These are phyloP conservation scores for Ostreobium quekettii DNA, from an alignment of 139 green algal species.

Conservation along the genomic window DNA sequence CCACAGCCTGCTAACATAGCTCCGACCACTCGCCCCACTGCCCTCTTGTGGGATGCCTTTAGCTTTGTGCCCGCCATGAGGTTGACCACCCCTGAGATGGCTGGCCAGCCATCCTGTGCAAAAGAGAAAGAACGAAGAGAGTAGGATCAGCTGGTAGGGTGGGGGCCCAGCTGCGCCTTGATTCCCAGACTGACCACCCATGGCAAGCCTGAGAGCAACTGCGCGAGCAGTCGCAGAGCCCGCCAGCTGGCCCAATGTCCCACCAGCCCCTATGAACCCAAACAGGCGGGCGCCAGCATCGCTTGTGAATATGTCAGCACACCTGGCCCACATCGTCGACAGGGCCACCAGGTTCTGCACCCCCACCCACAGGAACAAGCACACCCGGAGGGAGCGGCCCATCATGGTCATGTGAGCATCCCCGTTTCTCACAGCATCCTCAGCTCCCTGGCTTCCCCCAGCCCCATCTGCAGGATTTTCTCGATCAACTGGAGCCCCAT, in stretches of 20 bases:
- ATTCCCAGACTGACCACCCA: background rate
- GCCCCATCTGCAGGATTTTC: background rate
- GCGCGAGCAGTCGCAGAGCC: constrained; percentile 33
- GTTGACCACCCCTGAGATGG: background rate
- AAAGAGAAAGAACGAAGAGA: constrained; percentile 25
- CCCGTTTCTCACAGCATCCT: background rate
- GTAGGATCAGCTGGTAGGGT: constrained; percentile 26
- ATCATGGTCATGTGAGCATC: background rate
- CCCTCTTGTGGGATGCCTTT: background rate
- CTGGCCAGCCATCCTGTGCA: constrained; percentile 11
- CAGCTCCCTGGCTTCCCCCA: background rate
- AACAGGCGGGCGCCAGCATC: constrained; percentile 44
- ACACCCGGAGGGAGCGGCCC: constrained; percentile 24
- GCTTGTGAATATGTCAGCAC: constrained; percentile 54
- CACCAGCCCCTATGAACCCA: constrained; percentile 44
- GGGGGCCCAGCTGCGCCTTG: background rate
- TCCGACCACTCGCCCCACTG: background rate
- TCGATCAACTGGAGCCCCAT: no score
- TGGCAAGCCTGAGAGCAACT: background rate
- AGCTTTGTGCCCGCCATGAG: background rate
- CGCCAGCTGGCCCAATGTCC: constrained; percentile 50
- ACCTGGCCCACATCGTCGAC: constrained; percentile 57
- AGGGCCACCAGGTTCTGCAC: constrained; percentile 65
- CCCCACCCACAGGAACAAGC: constrained; percentile 62
- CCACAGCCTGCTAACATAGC: constrained; percentile 13